Percentiles rank a stretch among this genome's conserved stretches.
These are phyloP conservation scores for Amanita brunnescens DNA, from an alignment of 768 basidiomycete species.

Conservation along the genomic window DNA sequence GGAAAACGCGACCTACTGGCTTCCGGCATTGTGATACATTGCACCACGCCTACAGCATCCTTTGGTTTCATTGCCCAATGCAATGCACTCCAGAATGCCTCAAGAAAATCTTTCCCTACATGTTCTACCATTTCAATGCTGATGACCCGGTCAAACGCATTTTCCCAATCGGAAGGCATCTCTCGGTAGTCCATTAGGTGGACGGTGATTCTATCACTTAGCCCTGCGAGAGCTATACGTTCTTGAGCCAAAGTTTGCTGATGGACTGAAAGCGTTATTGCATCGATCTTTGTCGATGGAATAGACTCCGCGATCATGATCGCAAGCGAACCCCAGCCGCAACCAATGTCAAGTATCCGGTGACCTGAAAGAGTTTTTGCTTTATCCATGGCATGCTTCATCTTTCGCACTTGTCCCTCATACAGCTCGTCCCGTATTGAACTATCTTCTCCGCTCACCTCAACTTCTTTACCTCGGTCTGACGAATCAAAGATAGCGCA, in stretches of 20 bases:
- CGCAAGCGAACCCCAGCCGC: conserved; percentile 70
- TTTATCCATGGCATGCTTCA: neutral
- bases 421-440: neutral
- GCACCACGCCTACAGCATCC: conserved; percentile 57
- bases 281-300: conserved; percentile 44
- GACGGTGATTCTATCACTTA: conserved; percentile 45
- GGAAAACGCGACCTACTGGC: conserved; percentile 33
- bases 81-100: conserved; percentile 53
- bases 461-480: conserved; percentile 35
- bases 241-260: conserved; percentile 52
- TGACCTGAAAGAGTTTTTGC: conserved; percentile 32
- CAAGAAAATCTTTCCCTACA: conserved; percentile 58
- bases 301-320: conserved; percentile 49
- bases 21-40: conserved; percentile 73
- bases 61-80: conserved; percentile 61
- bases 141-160: conserved; percentile 58
- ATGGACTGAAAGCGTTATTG: conserved; percentile 61
- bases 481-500: conserved; percentile 62
- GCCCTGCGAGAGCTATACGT: conserved; percentile 44
- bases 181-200: conserved; percentile 72
- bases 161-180: conserved; percentile 56
- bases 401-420: neutral
- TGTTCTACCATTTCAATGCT: conserved; percentile 77
- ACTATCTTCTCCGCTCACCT: neutral
- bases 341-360: conserved; percentile 53